These are phyloP conservation scores for Phytophthora sp. DNA, from an alignment of 352 stramenopile species.

Conservation along the genomic window DNA sequence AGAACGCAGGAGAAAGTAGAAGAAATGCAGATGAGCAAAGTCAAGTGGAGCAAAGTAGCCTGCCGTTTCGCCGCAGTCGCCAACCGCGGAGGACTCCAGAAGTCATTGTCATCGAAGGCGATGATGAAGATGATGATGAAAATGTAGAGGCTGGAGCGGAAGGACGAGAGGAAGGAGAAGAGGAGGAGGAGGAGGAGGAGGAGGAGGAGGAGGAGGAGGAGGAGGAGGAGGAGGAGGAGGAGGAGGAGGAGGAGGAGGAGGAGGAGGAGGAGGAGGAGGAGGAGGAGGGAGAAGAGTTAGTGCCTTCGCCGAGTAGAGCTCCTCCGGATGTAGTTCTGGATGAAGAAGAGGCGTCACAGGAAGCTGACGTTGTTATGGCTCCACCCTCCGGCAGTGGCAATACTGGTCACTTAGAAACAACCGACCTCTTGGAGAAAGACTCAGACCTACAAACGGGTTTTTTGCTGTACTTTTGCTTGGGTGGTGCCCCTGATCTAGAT, in stretches of 20 bases:
- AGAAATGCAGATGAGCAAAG: background rate
- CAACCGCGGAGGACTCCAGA: conserved; percentile 37
- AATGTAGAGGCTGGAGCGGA: conserved; percentile 6
- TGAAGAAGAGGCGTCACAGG: conserved; percentile 30
- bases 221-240: conserved; percentile 41
- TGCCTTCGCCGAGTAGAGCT: conserved; percentile 31
- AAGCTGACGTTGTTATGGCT: conserved; percentile 12
- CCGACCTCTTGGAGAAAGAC: conserved; percentile 40
- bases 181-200: conserved; percentile 46
- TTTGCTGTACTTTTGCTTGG: conserved; percentile 67
- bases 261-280: conserved; percentile 44
- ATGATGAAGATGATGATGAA: conserved; percentile 42
- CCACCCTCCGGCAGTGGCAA: conserved; percentile 3
- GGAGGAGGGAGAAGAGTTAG: conserved; percentile 18
- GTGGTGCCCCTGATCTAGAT: conserved; percentile 56
- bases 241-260: conserved; percentile 37
- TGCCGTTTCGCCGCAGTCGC: conserved; percentile 33
- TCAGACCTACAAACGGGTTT: conserved; percentile 51
- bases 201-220: too few relatives aligned
- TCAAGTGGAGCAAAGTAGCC: conserved; percentile 5
- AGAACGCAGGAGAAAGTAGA: background rate
- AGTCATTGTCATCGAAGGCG: conserved; percentile 78
- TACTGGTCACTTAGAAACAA: conserved; percentile 18
- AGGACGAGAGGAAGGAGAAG: conserved; percentile 13
- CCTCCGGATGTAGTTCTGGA: conserved; percentile 52